Evolutionary conservation across 2,329 filamentous ascomycete genomes (phyloP), one percentile per base, ranked within the genome.

Genomic region (Colletotrichum sansevieriae): DNA sequence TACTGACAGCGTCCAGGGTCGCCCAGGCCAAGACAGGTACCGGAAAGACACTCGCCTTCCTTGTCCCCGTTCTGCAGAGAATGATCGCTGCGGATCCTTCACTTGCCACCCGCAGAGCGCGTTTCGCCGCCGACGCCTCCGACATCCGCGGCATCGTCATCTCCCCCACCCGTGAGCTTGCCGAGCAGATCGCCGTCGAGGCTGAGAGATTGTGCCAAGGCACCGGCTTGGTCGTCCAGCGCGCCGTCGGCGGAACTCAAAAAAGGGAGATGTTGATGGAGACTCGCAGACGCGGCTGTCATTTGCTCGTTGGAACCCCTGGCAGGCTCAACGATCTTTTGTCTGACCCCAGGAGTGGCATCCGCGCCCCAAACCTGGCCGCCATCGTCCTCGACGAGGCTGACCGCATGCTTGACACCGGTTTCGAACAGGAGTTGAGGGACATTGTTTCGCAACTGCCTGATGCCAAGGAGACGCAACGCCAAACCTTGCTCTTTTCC

Each of bases 351-450:
- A 76, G 77, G 63, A 88, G 85, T 65, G 86, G 88, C 25, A 87
- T 97, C 44, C 82, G 83, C 22, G 92, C 92, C 79, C 94, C 77
- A 79, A 95, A 93, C 78, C 91, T 98, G 84, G 92, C 94, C 78
- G 97, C 96, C 73, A 86, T 99, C 52, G 94, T 98, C 72, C 91
- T 99, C 54, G 96, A 99, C 74, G 96, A 99, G 85, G 96, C 96
- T 75, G 96, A 99, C 81, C 93, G 96, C 74, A 98, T 99, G 93
- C 88, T 99, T 77, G 96, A 99, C 83, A 96, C 97, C 85, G 96
- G 92, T 2, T 95, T 95, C 75, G 84, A 90, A 65, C 83, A 84
- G 41, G 90, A 90, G 64, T 85, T 95, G 58, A 80, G 84, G 57
- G 78, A 87, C 1, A 93, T 95, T 63, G 81, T 89, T 64, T 68